phyloP scores from a whole-genome alignment of 192 early-diverging fungal genomes.

The Martensiomyces pterosporus region DNA sequence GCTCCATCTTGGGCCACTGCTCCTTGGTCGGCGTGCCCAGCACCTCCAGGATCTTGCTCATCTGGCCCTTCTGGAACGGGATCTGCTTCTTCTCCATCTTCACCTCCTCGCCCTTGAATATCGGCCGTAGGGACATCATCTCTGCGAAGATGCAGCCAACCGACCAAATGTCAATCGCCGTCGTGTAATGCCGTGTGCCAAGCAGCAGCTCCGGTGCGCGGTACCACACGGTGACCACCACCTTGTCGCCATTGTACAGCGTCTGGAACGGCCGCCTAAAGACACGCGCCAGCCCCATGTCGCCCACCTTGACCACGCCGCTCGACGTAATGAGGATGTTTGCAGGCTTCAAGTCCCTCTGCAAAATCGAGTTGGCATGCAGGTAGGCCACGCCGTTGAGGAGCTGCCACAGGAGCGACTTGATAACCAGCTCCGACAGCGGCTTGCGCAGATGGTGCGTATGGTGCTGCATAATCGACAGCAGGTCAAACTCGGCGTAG shows the following conservation, averaged over 20 bases:
- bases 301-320: slow-evolving; percentile 91
- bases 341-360: slow-evolving; percentile 91
- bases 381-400: slow-evolving; percentile 84
- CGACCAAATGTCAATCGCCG: slow-evolving; percentile 71
- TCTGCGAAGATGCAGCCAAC: slow-evolving; percentile 96
- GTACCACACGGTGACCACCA: slow-evolving; percentile 97
- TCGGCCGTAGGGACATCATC: slow-evolving; percentile 72
- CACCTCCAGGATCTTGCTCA: slow-evolving; percentile 78
- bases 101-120: slow-evolving; percentile 89
- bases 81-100: slow-evolving; percentile 82
- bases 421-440: slow-evolving; percentile 78
- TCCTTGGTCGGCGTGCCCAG: slow-evolving; percentile 85
- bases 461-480: slow-evolving; percentile 90
- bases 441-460: slow-evolving; percentile 71
- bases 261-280: slow-evolving; percentile 71
- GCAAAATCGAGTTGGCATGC: slow-evolving; percentile 80
- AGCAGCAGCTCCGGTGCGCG: slow-evolving; percentile 88
- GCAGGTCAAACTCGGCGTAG: slow-evolving; percentile 89
- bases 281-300: slow-evolving; percentile 85
- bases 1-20: slow-evolving; percentile 68
- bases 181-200: slow-evolving; percentile 80
- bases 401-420: slow-evolving; percentile 87
- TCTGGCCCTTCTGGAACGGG: slow-evolving; percentile 81
- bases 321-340: slow-evolving; percentile 86
- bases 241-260: slow-evolving; percentile 78